Evolutionary conservation across 352 stramenopile species (phyloP), one percentile per base, ranked within the genome.

Genomic region (Globisporangium polare): DNA sequence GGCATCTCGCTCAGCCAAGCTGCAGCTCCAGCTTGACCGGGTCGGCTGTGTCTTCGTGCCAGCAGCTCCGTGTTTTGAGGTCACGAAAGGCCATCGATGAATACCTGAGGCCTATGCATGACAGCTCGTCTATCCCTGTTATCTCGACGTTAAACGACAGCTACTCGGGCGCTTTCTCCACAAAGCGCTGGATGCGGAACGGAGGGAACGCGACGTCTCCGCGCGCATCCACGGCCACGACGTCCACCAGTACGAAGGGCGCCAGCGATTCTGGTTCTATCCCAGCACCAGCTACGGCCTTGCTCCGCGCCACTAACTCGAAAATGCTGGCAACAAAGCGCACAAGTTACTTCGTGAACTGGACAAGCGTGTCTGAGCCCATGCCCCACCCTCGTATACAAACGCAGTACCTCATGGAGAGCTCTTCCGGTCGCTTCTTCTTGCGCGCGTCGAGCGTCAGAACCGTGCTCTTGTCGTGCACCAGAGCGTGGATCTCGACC

Each of bases 201-300:
- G 74, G 72, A 18, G 74, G 57, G 12, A 83, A 60, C 1, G 67
- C 58, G 24, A 83, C 72, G 46, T 83, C 74, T 15, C 74, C 67
- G 12, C 55, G 42, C 5, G 49, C 35, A 37, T 83, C 70, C 7
- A 60, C 53, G 9, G 72, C 72, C 17, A 58, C 35, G 7, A 78
- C 33, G 8, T 72, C 57, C 9, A 79, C 41, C 33, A 83, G 20
- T n/a, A 83, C 35, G 22, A 75, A 74, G 22, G 39, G 9, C 13
- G 63, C 17, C 33, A 31, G 50, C n/a, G 18, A n/a, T 29, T 54
- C 54, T 13, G 8, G 8, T 20, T 5, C 24, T 33, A 17, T 18
- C 4, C 10, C 20, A 33, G 24, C 27, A 35, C 18, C 3, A 10
- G 24, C 6, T 49, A 10, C 18, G 24, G 20, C 4, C 22, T 26